Percentiles rank a stretch among this genome's conserved stretches.
These are phyloP conservation scores for Globisporangium takayamanum DNA, from an alignment of 352 stramenopile genomes.

Conservation along the genomic window DNA sequence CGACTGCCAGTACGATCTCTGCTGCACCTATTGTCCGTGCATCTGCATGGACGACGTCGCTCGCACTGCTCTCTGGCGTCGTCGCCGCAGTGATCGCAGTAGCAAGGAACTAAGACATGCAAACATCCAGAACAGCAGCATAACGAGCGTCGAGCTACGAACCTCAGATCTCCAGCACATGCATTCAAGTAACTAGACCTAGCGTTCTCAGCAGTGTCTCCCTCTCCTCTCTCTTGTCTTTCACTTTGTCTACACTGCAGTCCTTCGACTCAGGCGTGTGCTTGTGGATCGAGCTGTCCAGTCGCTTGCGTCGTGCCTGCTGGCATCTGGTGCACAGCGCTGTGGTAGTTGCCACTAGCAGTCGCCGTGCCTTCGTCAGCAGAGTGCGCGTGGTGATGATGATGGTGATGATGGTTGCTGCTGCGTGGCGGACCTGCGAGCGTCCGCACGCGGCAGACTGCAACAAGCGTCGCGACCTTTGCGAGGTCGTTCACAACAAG, in stretches of 20 bases:
- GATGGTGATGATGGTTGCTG: not conserved
- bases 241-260: not conserved
- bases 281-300: not conserved
- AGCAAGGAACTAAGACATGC: not conserved
- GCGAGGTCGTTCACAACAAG: conserved; percentile 52
- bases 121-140: not conserved
- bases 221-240: too few species aligned
- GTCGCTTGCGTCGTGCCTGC: too few species aligned
- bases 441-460: conserved; percentile 41
- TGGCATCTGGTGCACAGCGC: conserved; percentile 1
- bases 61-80: not conserved
- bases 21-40: not conserved
- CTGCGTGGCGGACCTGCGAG: conserved; percentile 8
- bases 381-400: not conserved
- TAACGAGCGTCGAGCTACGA: not conserved
- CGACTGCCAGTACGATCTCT: not conserved
- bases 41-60: too few species aligned
- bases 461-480: conserved; percentile 35
- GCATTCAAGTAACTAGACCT: not conserved
- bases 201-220: too few species aligned
- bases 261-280: not conserved
- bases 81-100: not conserved
- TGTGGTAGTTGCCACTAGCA: not conserved
- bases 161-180: not conserved
- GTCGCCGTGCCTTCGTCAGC: not conserved